A percentile compares a stretch with the other conserved stretches of the same genome.
These are phyloP conservation scores for Solanum arcanum DNA, from an alignment of 257 asterid species.

Conservation along the genomic window DNA sequence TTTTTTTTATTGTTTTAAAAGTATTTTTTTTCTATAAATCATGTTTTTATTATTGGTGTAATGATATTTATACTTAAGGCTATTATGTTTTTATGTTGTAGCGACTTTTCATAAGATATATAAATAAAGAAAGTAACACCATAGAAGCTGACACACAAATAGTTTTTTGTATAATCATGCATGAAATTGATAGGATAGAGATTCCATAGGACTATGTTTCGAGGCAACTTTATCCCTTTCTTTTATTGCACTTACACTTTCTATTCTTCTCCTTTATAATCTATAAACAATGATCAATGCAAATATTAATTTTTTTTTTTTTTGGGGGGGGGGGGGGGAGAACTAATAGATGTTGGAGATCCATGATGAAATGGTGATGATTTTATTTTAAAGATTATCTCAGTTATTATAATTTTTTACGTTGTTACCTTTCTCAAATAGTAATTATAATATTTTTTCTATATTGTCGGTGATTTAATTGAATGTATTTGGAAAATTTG, in stretches of 20 bases:
- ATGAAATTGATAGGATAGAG: not conserved
- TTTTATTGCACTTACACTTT: not conserved
- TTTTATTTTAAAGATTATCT: not conserved
- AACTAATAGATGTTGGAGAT: not conserved
- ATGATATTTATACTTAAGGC: not conserved
- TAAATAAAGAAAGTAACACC: not conserved
- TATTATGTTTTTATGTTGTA: not conserved
- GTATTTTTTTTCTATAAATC: not conserved
- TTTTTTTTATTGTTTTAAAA: not conserved
- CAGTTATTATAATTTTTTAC: not conserved
- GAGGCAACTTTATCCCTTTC: not conserved
- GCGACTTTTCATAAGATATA: not conserved
- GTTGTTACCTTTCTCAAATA: not conserved
- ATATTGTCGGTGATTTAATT: not conserved
- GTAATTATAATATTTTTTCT: not conserved
- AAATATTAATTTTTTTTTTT: no score
- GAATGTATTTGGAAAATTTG: not conserved
- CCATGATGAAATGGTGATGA: not conserved
- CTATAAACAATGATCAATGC: no score
- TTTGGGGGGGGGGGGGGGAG: not conserved
- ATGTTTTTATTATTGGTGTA: not conserved
- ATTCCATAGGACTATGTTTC: not conserved
- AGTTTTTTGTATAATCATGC: not conserved
- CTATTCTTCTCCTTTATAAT: not conserved
- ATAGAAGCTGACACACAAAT: not conserved